Evolutionary conservation across 2,329 filamentous ascomycete genomes (phyloP), one percentile per base, ranked within the genome.

Genomic region (Zasmidium angulare): DNA sequence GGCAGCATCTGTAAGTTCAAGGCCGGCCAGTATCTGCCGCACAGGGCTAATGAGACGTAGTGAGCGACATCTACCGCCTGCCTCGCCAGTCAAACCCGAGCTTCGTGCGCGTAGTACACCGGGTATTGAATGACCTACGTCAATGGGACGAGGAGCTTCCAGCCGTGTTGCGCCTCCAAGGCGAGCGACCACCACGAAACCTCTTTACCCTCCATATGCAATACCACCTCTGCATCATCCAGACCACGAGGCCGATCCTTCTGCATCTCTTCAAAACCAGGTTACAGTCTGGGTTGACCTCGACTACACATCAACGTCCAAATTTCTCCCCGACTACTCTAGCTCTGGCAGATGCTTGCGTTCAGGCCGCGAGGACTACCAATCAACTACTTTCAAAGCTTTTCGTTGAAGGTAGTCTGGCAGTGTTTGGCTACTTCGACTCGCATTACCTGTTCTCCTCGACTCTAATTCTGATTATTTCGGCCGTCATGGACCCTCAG

Each of bases 361-460:
- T 79, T 0, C 72, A 76, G 22, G 79, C 78, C 12, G 78, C 80
- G 0, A 71, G 76, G 0, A 76, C 81, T 29, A 80, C 78, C 0
- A 75, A 74, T 43, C 73, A 74, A 0, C 69, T 82, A 0, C 68
- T 82, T 0, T 77, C 74, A 1, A 75, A 79, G 4, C 73, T 74
- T 19, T 82, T 79, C 77, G 75, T 81, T 2, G 75, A 79, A 26
- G 80, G 80, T 0, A 75, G 77, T 0, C 79, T 81, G 53, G 71
- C 75, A 0, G 80, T 76, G 0, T 80, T 81, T 46, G 79, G 80
- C 59, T 82, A 79, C 64, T 78, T 77, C 48, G 75, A 78, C 64
- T 75, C 77, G 0, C 78, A 80, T 46, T 81, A 80, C 46, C 74
- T 82, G 22, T 82, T 82, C 63, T 79, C 80, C 0, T 74, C 78